Conservation (phyloP, 352 stramenopile genomes). For the Pythium myriotylum region DNA sequence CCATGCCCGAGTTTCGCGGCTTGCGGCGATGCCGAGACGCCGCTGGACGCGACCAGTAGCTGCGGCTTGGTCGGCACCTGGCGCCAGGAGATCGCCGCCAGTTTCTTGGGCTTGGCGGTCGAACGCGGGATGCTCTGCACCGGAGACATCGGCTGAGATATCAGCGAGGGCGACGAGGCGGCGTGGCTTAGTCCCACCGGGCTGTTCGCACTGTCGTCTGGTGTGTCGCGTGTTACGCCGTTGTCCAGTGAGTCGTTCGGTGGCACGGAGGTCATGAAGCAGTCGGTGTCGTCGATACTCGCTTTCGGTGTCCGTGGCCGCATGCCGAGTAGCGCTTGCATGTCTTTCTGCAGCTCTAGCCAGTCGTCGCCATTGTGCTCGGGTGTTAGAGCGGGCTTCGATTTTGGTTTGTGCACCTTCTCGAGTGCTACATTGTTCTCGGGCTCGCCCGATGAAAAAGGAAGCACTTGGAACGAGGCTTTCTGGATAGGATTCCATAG, state of each 20-base stretch:
- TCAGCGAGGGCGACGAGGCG: background rate
- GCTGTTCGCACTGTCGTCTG: too few relatives aligned
- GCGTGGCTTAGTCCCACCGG: background rate
- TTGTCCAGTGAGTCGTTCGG: too few relatives aligned
- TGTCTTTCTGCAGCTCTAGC: slow-evolving; percentile 35
- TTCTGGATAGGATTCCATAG: slow-evolving; percentile 47
- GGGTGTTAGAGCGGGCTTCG: too few relatives aligned
- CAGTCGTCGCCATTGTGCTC: too few relatives aligned
- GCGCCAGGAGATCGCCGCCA: slow-evolving; percentile 33
- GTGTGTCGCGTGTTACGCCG: too few relatives aligned
- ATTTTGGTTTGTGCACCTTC: too few relatives aligned
- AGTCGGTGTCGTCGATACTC: slow-evolving; percentile 20
- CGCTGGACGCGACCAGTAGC: slow-evolving; percentile 34
- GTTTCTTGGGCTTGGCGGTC: background rate
- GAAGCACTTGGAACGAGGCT: slow-evolving; percentile 9
- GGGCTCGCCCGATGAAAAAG: background rate
- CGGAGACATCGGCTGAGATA: background rate
- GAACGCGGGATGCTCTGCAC: background rate
- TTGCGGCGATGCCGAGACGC: slow-evolving; percentile 1
- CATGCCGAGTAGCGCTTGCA: slow-evolving; percentile 39
- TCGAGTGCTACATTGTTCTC: too few relatives aligned
- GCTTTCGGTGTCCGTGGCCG: background rate
- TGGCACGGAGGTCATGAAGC: slow-evolving; percentile 32
- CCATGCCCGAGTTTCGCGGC: background rate
- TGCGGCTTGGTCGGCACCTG: slow-evolving; percentile 51